phyloP scores from a whole-genome alignment of 2,329 filamentous ascomycete genomes.

The Paecilomyces dactylethromorphus region DNA sequence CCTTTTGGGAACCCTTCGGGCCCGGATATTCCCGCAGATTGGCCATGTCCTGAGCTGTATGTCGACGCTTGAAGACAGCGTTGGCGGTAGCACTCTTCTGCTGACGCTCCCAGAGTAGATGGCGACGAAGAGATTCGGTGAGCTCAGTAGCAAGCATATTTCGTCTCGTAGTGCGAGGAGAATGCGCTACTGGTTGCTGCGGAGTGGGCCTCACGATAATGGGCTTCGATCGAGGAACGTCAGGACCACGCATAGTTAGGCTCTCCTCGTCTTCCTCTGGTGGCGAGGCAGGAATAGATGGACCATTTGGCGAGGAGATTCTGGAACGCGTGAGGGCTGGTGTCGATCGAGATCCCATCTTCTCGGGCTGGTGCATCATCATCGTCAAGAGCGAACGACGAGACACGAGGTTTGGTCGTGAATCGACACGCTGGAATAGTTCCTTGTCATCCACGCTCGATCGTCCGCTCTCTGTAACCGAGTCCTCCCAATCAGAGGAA shows the following conservation, averaged over 20 bases:
- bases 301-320: constrained; percentile 64
- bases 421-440: constrained; percentile 87
- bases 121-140: constrained; percentile 83
- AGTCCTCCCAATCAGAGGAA: constrained; percentile 57
- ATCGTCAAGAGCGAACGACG: constrained; percentile 83
- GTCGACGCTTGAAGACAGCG: constrained; percentile 79
- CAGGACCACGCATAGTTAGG: constrained; percentile 55
- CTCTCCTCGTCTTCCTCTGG: constrained; percentile 54
- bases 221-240: constrained; percentile 68
- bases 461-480: constrained; percentile 72
- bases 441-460: constrained; percentile 74
- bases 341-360: constrained; percentile 55
- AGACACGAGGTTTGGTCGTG: constrained; percentile 74
- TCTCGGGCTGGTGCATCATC: constrained; percentile 74
- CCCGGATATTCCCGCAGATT: constrained; percentile 80
- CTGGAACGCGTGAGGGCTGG: constrained; percentile 45
- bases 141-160: constrained; percentile 96
- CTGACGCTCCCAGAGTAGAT: constrained; percentile 90
- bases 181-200: constrained; percentile 68
- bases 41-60: constrained; percentile 84
- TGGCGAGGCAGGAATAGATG: constrained; percentile 54
- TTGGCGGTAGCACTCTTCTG: constrained; percentile 88
- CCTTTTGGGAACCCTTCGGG: constrained; percentile 35
- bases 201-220: constrained; percentile 69
- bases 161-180: constrained; percentile 81